Evolutionary conservation across 202 grass and related monocot species (phyloP), one percentile per base, ranked within the genome.

Genomic region (Brachypodium distachyon): DNA sequence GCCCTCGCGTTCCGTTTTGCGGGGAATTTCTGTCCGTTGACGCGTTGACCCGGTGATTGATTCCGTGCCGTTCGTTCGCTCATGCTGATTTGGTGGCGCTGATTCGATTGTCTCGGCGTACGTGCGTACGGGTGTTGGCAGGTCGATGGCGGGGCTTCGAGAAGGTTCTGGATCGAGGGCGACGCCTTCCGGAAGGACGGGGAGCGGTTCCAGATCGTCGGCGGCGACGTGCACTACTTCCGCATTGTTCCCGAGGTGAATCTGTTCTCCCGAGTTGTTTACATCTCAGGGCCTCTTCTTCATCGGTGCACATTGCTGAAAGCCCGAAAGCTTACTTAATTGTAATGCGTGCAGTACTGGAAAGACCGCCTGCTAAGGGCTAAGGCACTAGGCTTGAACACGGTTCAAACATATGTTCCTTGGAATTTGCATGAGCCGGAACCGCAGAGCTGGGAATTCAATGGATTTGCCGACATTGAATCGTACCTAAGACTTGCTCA

Each of bases 391-490:
- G 95, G 95, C 21, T 86, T 98, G 80, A 94, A 98, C 77, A 85
- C 91, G 52, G 92, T 98, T 33, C 95, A 98, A 81, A 98, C 91
- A 28, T 98, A 95, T 72, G 85, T 98, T 84, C 95, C 91, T 70
- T 98, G 95, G 95, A 98, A 94, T 84, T 78, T 98, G 72, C 95
- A 98, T 53, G 95, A 95, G 76, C 89, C 95, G 80, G 71, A 84
- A 44, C 95, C 87, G 0, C 65, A 40, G 72, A 92, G 63, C 47
- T 94, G 88, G 91, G 68, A 70, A 31, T 98, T 98, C 66, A 82
- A 81, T 28, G 89, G 89, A 10, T 87, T 94, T 37, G 71, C 85
- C 23, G 87, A 95, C 62, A 78, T 98, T 42, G 89, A 85, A 73
- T 89, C 87, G 11, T 98, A 90, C 82, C 64, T 98, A 81, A 87